Conservation (phyloP, 495 filamentous ascomycete species). For the Neurospora sp. region DNA sequence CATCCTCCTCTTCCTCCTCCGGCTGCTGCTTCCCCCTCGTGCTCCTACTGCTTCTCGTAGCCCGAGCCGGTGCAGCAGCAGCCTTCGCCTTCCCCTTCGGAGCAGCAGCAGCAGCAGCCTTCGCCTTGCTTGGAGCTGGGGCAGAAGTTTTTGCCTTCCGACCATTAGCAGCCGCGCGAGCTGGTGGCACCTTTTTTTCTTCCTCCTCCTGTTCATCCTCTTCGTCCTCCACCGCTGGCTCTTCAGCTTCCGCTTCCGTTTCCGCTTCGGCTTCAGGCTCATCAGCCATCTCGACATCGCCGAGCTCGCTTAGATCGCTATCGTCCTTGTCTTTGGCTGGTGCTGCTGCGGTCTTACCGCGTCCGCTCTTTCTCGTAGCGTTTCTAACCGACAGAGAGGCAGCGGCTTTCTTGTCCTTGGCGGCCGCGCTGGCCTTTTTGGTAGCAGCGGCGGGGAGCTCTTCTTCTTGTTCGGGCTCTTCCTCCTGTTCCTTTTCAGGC, state of each 20-base stretch:
- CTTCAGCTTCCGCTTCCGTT: not conserved
- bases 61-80: slow-evolving; percentile 1
- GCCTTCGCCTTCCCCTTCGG: slow-evolving; percentile 2
- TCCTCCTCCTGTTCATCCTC: not conserved
- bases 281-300: not conserved
- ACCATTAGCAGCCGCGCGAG: slow-evolving; percentile 7
- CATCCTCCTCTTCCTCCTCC: not conserved
- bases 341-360: not conserved
- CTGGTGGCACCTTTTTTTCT: not conserved
- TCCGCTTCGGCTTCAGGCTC: not conserved
- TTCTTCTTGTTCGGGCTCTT: slow-evolving; percentile 16
- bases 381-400: not conserved
- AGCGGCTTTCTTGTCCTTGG: slow-evolving; percentile 5
- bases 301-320: not conserved
- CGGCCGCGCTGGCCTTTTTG: not conserved
- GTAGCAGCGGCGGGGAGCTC: not conserved
- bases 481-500: slow-evolving; percentile 9
- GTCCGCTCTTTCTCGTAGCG: not conserved
- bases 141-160: slow-evolving; percentile 6
- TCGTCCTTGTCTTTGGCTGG: not conserved
- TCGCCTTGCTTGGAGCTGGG: slow-evolving; percentile 2
- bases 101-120: slow-evolving; percentile 1
- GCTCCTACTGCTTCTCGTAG: slow-evolving; percentile 4
- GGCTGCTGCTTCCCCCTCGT: slow-evolving; percentile 1
- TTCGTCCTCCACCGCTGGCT: not conserved